phyloP scores from a whole-genome alignment of 2,329 filamentous ascomycete species.

The Fusarium euwallaceae region DNA sequence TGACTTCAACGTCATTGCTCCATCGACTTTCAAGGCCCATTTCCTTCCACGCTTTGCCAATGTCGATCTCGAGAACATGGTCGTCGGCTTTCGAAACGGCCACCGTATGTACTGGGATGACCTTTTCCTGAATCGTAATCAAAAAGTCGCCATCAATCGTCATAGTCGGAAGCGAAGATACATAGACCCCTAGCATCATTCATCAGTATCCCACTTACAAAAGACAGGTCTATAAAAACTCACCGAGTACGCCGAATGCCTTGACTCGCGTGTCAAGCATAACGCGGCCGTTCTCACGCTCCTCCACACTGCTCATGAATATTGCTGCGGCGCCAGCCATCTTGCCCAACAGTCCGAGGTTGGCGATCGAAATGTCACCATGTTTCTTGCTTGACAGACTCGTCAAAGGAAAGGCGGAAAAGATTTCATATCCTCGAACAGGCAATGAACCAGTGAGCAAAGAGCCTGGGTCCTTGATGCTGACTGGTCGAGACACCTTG shows the following conservation, averaged over 20 bases:
- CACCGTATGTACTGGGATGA: conserved; percentile 77
- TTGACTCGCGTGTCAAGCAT: conserved; percentile 79
- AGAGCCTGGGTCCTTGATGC: conserved; percentile 57
- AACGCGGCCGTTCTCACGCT: conserved; percentile 69
- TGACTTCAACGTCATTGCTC: conserved; percentile 83
- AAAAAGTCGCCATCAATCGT: conserved; percentile 76
- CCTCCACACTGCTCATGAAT: conserved; percentile 69
- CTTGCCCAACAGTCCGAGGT: conserved; percentile 84
- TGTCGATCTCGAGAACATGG: conserved; percentile 81
- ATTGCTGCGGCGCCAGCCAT: conserved; percentile 91
- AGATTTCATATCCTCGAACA: conserved; percentile 81
- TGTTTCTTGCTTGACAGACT: conserved; percentile 62
- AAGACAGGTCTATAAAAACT: conserved; percentile 37
- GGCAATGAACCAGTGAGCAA: conserved; percentile 74
- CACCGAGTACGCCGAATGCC: conserved; percentile 81
- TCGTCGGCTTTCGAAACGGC: conserved; percentile 64
- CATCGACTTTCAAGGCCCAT: conserved; percentile 78
- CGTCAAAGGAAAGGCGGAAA: conserved; percentile 78
- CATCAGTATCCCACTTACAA: background rate
- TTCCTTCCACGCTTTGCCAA: conserved; percentile 81
- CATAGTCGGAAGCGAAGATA: conserved; percentile 75
- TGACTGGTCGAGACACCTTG: conserved; percentile 67
- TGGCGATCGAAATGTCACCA: conserved; percentile 67
- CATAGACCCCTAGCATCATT: conserved; percentile 71
- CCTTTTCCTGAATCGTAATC: conserved; percentile 78